Evolutionary conservation across 108 stramenopile genomes (phyloP).

Genomic region (Hondaea fermentalgiana): DNA sequence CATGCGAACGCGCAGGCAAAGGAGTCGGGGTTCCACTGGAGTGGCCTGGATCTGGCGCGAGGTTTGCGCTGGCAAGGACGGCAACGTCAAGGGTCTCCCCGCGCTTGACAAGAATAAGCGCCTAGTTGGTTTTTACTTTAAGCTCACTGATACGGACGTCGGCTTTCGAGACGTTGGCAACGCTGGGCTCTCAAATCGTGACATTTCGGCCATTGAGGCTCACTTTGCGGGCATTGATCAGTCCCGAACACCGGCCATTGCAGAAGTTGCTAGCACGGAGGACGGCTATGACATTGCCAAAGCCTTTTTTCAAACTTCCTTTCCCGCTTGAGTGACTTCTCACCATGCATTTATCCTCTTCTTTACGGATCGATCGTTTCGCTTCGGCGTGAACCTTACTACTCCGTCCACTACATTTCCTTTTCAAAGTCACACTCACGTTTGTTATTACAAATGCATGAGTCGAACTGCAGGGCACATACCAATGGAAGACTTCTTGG

Average conservation of each 20-base stretch:
- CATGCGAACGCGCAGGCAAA: neutral
- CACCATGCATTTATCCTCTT: no score
- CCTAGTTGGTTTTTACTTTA: neutral
- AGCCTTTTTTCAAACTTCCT: neutral
- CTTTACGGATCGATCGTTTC: no score
- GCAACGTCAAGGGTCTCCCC: neutral
- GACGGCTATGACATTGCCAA: neutral
- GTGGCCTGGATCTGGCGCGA: neutral
- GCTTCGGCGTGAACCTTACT: no score
- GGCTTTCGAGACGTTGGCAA: neutral
- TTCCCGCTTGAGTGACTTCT: neutral
- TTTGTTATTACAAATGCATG: no score
- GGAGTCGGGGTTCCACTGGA: neutral
- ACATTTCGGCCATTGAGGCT: neutral
- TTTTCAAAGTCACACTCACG: no score
- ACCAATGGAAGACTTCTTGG: no score
- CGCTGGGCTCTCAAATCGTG: neutral
- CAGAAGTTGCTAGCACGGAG: neutral
- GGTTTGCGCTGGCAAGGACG: neutral
- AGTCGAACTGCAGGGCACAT: no score
- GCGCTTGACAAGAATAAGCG: neutral
- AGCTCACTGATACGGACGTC: neutral
- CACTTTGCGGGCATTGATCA: neutral
- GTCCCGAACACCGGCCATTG: neutral
- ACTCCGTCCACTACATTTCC: no score